phyloP scores from a whole-genome alignment of 1,284 basidiomycete genomes.

The Somion occarium region DNA sequence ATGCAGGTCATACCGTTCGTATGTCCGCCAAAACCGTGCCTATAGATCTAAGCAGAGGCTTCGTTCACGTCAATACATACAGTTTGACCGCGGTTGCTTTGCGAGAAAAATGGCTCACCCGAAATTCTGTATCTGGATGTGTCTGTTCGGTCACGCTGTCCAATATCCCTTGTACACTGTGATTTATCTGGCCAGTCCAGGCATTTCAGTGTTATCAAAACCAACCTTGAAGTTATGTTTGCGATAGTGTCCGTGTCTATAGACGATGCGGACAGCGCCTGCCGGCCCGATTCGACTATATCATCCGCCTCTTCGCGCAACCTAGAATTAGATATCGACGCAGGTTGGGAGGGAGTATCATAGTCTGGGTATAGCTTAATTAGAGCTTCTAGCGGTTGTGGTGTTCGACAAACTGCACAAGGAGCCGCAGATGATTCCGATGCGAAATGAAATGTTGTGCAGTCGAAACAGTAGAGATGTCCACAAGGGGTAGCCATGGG shows the following conservation, averaged over 20 bases:
- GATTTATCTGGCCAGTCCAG: no score
- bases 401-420: conserved; percentile 23
- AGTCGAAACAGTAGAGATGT: conserved; percentile 26
- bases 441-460: conserved; percentile 24
- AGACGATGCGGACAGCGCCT: neutral
- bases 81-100: no score
- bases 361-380: conserved; percentile 18
- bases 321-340: neutral
- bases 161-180: no score
- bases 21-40: neutral
- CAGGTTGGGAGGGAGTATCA: neutral
- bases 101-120: no score
- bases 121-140: no score
- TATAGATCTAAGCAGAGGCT: neutral
- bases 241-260: neutral
- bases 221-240: neutral
- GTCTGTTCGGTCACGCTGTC: no score
- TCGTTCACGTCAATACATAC: no score
- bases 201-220: no score
- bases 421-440: conserved; percentile 10
- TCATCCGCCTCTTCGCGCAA: neutral
- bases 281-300: neutral
- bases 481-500: conserved; percentile 24
- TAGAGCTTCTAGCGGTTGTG: conserved; percentile 17
- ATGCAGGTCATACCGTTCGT: no score